Percentiles rank a stretch among this genome's conserved stretches.
Conservation (phyloP, 2,329 filamentous ascomycete species). For the Fusarium sp. region DNA sequence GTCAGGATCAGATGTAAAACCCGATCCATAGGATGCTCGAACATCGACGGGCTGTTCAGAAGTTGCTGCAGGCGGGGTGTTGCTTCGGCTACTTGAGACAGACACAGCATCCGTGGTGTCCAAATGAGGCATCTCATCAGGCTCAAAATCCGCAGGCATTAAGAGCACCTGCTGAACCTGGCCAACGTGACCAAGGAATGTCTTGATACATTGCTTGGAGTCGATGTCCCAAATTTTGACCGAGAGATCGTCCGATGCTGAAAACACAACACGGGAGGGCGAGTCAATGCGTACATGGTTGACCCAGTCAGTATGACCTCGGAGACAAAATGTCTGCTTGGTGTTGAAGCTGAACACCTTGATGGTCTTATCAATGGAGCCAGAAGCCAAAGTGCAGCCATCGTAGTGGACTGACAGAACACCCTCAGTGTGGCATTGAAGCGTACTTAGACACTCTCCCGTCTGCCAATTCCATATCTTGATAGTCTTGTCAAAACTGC, state of each 20-base stretch:
- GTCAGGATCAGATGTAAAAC: constrained; percentile 70
- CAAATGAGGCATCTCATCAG: constrained; percentile 73
- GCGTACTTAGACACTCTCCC: constrained; percentile 85
- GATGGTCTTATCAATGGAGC: constrained; percentile 89
- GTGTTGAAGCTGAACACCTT: constrained; percentile 94
- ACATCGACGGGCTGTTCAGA: constrained; percentile 57
- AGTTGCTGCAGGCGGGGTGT: constrained; percentile 54
- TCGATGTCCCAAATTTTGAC: constrained; percentile 95
- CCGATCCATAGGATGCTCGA: constrained; percentile 69
- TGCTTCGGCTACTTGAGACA: constrained; percentile 62
- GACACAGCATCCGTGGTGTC: constrained; percentile 69
- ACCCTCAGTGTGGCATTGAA: constrained; percentile 82
- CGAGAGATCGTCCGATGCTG: constrained; percentile 92
- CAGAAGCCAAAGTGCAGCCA: constrained; percentile 85
- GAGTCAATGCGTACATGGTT: constrained; percentile 94
- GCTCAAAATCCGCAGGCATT: constrained; percentile 88
- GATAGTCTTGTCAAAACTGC: constrained; percentile 87
- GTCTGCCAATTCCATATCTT: constrained; percentile 98
- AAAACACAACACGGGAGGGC: constrained; percentile 86
- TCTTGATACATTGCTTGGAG: constrained; percentile 80
- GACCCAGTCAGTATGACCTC: constrained; percentile 93
- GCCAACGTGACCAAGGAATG: constrained; percentile 90
- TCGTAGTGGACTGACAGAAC: constrained; percentile 92
- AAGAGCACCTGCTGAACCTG: constrained; percentile 93
- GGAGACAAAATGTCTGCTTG: constrained; percentile 82